Evolutionary conservation across 345 rosid genomes (phyloP).

Genomic region (Citrus unshiu): DNA sequence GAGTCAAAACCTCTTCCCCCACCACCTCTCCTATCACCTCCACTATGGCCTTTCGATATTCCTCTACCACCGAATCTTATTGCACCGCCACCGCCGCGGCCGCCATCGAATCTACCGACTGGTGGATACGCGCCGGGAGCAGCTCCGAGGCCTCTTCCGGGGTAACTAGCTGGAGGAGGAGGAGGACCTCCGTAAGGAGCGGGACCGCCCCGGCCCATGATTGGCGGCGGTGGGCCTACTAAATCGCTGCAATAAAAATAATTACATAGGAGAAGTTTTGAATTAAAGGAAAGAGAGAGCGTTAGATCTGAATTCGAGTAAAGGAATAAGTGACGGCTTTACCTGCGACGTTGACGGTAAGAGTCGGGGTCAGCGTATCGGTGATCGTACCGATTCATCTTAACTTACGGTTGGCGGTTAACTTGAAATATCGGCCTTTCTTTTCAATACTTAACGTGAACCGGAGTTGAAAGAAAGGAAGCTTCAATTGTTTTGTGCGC

Average conservation of each 20-base stretch:
- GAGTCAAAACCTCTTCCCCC: conserved; percentile 18
- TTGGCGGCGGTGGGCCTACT: conserved; percentile 31
- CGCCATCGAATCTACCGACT: conserved; percentile 41
- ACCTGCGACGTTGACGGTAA: conserved; percentile 87
- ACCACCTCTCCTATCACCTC: conserved; percentile 31
- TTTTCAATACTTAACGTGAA: no score
- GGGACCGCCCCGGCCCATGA: conserved; percentile 29
- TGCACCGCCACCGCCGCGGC: conserved; percentile 34
- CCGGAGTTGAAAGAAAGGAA: not conserved
- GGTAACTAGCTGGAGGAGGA: conserved; percentile 24
- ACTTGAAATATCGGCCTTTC: not conserved
- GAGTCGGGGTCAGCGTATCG: conserved; percentile 77
- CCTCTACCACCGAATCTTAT: conserved; percentile 16
- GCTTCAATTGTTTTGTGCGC: not conserved
- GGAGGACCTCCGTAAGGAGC: conserved; percentile 45
- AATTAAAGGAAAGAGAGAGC: not conserved
- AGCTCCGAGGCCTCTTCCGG: conserved; percentile 29
- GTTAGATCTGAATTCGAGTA: not conserved
- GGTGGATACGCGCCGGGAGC: conserved; percentile 48
- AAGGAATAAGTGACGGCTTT: not conserved
- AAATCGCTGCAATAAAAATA: conserved; percentile 41
- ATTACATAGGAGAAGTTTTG: not conserved
- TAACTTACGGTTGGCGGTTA: not conserved
- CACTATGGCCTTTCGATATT: conserved; percentile 14
- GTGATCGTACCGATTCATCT: conserved; percentile 63